Conservation (phyloP, 1,284 basidiomycete genomes). For the Anthracocystis panici-leucophaei region DNA sequence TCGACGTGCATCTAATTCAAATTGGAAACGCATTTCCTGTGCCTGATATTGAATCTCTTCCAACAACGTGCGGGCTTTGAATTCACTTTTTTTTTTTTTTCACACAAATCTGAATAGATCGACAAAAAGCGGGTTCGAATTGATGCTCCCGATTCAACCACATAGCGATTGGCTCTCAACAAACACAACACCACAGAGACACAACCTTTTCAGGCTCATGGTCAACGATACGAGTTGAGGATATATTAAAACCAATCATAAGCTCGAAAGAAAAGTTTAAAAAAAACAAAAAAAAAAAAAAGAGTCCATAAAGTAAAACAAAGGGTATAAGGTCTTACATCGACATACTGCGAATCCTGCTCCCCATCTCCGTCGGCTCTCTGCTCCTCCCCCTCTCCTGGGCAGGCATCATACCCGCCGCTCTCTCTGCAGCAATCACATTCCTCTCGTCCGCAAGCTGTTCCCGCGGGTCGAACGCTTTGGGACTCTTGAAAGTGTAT, state of each 20-base stretch:
- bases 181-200: too few species aligned
- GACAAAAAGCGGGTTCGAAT: too few species aligned
- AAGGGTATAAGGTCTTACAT: slow-evolving; percentile 40
- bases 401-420: slow-evolving; percentile 24
- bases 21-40: too few species aligned
- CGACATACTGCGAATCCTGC: slow-evolving; percentile 62
- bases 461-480: slow-evolving; percentile 54
- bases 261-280: neutral
- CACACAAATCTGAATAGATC: too few species aligned
- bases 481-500: slow-evolving; percentile 65
- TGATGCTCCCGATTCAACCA: too few species aligned
- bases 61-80: too few species aligned
- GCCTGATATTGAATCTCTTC: too few species aligned
- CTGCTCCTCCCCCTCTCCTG: slow-evolving; percentile 23
- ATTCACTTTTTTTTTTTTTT: too few species aligned
- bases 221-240: neutral
- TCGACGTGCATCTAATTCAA: too few species aligned
- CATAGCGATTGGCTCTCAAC: too few species aligned
- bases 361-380: slow-evolving; percentile 51
- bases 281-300: neutral
- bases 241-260: neutral
- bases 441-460: slow-evolving; percentile 50
- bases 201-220: too few species aligned
- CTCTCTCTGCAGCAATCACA: slow-evolving; percentile 45
- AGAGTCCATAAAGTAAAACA: neutral